Evolutionary conservation across 2,329 filamentous ascomycete species (phyloP).

Genomic region (Hawksworthiomyces lignivorus): DNA sequence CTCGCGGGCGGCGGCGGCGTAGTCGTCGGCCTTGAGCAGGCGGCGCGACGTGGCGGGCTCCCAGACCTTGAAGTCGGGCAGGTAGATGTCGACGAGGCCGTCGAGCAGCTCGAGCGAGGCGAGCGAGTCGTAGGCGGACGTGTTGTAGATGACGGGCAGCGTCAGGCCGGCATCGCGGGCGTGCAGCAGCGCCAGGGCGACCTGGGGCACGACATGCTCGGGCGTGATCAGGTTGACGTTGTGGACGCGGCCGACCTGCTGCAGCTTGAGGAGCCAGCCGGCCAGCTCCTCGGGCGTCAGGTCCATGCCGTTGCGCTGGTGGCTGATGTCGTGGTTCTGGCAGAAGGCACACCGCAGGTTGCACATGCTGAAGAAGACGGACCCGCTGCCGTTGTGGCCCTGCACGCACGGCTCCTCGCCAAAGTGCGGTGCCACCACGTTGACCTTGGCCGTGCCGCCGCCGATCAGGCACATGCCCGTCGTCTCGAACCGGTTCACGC

Average conservation of each 20-base stretch:
- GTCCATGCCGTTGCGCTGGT: conserved; percentile 73
- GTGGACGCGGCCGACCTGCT: conserved; percentile 72
- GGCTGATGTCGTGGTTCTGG: conserved; percentile 78
- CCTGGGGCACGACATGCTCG: conserved; percentile 80
- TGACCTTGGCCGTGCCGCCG: conserved; percentile 66
- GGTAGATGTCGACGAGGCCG: conserved; percentile 75
- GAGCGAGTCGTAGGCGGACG: conserved; percentile 70
- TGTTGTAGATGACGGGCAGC: conserved; percentile 78
- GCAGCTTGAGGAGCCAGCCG: conserved; percentile 74
- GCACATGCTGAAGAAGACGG: conserved; percentile 66
- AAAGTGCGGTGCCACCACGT: conserved; percentile 79
- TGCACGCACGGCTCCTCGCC: conserved; percentile 81
- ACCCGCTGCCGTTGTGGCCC: conserved; percentile 70
- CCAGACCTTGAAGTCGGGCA: conserved; percentile 88
- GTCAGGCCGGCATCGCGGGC: conserved; percentile 62
- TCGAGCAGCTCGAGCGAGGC: conserved; percentile 66
- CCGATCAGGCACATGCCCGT: conserved; percentile 75
- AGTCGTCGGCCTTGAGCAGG: conserved; percentile 71
- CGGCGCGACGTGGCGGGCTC: conserved; percentile 55
- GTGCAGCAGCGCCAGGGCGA: conserved; percentile 67
- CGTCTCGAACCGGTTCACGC: conserved; percentile 72
- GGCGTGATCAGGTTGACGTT: conserved; percentile 86
- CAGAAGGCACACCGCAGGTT: conserved; percentile 68
- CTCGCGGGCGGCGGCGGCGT: conserved; percentile 63
- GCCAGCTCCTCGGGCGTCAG: conserved; percentile 70